Evolutionary conservation across 2,329 filamentous ascomycete species (phyloP).

Genomic region (Davidsoniella eucalypti): DNA sequence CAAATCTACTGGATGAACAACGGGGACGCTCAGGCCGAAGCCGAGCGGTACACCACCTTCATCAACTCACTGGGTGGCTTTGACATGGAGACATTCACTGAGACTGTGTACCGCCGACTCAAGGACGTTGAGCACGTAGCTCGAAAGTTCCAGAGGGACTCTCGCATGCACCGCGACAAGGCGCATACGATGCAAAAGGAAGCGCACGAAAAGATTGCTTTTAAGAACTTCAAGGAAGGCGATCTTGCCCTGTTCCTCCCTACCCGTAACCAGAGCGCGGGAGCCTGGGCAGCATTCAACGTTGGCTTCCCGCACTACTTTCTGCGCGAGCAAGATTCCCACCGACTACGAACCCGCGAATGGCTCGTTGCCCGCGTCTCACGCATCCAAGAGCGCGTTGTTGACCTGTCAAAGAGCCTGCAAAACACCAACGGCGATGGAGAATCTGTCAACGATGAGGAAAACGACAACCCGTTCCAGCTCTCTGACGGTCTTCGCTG

Average conservation of each 20-base stretch:
- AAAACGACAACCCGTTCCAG: conserved; percentile 94
- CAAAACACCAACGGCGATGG: conserved; percentile 28
- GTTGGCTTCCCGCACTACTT: conserved; percentile 96
- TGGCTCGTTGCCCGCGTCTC: conserved; percentile 94
- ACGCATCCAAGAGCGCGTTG: conserved; percentile 80
- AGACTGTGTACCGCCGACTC: conserved; percentile 73
- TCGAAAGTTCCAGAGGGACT: conserved; percentile 84
- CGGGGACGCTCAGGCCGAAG: conserved; percentile 41
- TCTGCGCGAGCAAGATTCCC: conserved; percentile 76
- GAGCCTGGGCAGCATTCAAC: conserved; percentile 97
- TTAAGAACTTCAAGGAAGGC: conserved; percentile 88
- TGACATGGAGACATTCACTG: conserved; percentile 68
- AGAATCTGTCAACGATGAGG: conserved; percentile 41
- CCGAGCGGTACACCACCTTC: conserved; percentile 58
- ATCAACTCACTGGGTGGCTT: conserved; percentile 59
- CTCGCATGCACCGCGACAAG: conserved; percentile 72
- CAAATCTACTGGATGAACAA: conserved; percentile 72
- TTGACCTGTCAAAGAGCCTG: conserved; percentile 73
- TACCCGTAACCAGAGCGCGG: conserved; percentile 82
- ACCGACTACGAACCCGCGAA: conserved; percentile 69
- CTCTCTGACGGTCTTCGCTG: conserved; percentile 86
- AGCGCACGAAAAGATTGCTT: conserved; percentile 89
- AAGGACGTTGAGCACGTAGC: conserved; percentile 89
- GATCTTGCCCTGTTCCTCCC: conserved; percentile 89
- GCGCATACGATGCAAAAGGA: conserved; percentile 68